These are phyloP conservation scores for Umbelopsis ramanniana DNA, from an alignment of 192 early-diverging fungal species.

Conservation along the genomic window DNA sequence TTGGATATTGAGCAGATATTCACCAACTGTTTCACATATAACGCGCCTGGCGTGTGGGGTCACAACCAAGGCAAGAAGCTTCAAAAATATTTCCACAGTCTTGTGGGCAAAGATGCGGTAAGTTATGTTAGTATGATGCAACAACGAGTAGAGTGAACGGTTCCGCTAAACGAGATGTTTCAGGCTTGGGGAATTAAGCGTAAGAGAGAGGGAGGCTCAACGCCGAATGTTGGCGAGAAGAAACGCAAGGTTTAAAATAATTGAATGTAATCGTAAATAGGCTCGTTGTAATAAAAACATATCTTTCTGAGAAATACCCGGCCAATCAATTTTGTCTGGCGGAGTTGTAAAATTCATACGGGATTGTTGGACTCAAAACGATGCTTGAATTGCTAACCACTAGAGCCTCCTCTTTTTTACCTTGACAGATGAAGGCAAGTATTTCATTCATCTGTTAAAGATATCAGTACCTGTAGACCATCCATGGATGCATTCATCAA, in stretches of 20 bases:
- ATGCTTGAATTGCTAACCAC: background rate
- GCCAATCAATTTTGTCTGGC: background rate
- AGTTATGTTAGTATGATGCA: background rate
- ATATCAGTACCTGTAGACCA: background rate
- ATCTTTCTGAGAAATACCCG: background rate
- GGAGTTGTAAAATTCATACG: constrained; percentile 9
- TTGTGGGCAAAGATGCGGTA: constrained; percentile 29
- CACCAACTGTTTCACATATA: constrained; percentile 72
- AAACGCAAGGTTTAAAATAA: constrained; percentile 9
- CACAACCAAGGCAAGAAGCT: constrained; percentile 55
- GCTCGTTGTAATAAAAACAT: background rate
- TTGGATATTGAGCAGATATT: constrained; percentile 63
- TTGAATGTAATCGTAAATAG: constrained; percentile 10
- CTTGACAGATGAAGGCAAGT: constrained; percentile 23
- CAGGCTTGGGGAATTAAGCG: constrained; percentile 29
- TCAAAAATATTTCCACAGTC: constrained; percentile 44
- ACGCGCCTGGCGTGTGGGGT: constrained; percentile 54
- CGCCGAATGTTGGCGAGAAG: background rate
- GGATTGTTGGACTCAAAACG: constrained; percentile 12
- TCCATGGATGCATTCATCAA: constrained; percentile 9
- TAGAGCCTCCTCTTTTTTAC: constrained; percentile 20
- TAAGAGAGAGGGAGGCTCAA: constrained; percentile 24
- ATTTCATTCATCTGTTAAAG: constrained; percentile 14
- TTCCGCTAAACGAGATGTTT: background rate
- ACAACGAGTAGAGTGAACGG: background rate